Conservation (phyloP, 768 basidiomycete species). For the Termitomyces sp. region DNA sequence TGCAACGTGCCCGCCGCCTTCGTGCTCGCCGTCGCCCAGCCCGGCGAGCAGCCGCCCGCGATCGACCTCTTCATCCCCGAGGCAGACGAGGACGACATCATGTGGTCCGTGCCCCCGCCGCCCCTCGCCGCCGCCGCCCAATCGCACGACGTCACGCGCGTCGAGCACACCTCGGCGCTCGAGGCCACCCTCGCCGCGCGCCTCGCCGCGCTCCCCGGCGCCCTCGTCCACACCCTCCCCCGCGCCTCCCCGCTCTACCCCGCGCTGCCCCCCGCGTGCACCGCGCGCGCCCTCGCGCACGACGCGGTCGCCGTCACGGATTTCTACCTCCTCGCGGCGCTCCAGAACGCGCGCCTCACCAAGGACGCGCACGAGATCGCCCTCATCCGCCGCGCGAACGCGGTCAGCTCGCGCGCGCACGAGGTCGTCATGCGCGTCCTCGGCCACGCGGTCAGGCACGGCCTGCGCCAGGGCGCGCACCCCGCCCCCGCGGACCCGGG, state of each 20-base stretch:
- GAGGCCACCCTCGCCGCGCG: conserved; percentile 39
- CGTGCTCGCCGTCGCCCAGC: conserved; percentile 54
- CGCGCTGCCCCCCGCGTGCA: conserved; percentile 35
- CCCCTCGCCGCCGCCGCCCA: conserved; percentile 45
- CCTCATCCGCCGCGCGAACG: conserved; percentile 73
- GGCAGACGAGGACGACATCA: conserved; percentile 62
- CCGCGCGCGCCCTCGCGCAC: conserved; percentile 27
- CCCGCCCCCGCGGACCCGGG: no score
- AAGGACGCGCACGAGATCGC: conserved; percentile 75
- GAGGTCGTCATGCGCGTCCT: conserved; percentile 90
- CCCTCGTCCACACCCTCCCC: conserved; percentile 65
- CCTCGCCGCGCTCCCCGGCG: conserved; percentile 43
- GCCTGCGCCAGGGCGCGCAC: conserved; percentile 40
- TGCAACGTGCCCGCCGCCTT: conserved; percentile 70
- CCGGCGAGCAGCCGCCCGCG: conserved; percentile 35
- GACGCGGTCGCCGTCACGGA: conserved; percentile 41
- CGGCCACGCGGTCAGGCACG: conserved; percentile 62
- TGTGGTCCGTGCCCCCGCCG: conserved; percentile 89
- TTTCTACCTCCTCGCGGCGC: conserved; percentile 63
- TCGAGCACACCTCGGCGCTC: conserved; percentile 47
- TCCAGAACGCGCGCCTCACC: conserved; percentile 76
- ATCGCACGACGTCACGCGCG: conserved; percentile 55
- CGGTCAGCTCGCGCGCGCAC: conserved; percentile 86
- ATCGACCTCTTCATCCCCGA: conserved; percentile 77
- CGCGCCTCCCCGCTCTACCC: conserved; percentile 48